phyloP scores from a whole-genome alignment of 148 eudicot genomes.

The Simmondsia chinensis region DNA sequence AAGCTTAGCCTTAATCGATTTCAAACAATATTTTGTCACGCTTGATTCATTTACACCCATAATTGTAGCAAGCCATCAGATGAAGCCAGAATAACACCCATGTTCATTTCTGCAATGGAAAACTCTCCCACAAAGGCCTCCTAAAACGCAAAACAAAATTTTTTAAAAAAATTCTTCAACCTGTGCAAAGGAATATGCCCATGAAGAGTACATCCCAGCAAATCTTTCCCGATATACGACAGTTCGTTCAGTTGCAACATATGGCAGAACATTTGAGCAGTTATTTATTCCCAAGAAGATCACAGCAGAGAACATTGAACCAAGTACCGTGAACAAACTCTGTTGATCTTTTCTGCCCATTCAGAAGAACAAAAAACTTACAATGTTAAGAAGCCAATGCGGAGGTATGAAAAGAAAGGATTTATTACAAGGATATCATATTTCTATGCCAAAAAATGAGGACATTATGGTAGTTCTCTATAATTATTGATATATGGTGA shows the following conservation, averaged over 20 bases:
- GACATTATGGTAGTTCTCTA: too few species aligned
- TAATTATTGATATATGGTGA: too few species aligned
- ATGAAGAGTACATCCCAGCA: constrained; percentile 75
- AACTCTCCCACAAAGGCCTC: too few species aligned
- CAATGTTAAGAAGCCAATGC: too few species aligned
- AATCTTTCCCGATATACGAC: constrained; percentile 76
- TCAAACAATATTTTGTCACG: too few species aligned
- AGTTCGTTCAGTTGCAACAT: constrained; percentile 46
- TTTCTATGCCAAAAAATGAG: not conserved
- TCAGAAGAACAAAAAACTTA: constrained; percentile 2
- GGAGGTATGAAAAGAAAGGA: too few species aligned
- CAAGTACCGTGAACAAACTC: constrained; percentile 44
- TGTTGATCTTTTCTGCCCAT: constrained; percentile 58
- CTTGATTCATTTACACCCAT: too few species aligned
- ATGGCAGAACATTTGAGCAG: constrained; percentile 34
- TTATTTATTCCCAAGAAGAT: constrained; percentile 58
- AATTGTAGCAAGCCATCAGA: too few species aligned
- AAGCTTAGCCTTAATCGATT: too few species aligned
- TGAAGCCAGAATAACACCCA: too few species aligned
- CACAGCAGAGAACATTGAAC: constrained; percentile 42
- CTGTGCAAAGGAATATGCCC: constrained; percentile 85
- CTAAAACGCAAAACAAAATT: constrained; percentile 3
- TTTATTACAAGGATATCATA: too few species aligned
- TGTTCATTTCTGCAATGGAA: too few species aligned
- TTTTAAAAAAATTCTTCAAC: constrained; percentile 13